Percentiles rank a stretch among this genome's conserved stretches.
Conservation (phyloP, 257 asterid genomes). For the Nicotiana otophora region DNA sequence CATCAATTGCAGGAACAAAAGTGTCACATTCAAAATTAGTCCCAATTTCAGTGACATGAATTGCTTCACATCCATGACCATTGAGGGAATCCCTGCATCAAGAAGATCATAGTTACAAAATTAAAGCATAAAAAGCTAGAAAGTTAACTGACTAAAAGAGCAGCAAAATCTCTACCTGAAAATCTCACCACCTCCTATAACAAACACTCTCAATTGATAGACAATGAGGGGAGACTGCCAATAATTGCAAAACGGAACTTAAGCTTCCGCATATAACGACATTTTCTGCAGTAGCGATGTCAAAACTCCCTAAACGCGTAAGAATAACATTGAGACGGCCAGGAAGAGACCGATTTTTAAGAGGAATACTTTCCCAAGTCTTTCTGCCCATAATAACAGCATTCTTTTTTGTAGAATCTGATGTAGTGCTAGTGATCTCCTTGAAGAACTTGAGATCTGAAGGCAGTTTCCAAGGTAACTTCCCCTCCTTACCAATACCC, state of each 20-base stretch:
- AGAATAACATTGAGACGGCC: slow-evolving; percentile 86
- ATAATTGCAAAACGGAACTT: slow-evolving; percentile 50
- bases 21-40: slow-evolving; percentile 63
- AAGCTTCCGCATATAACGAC: slow-evolving; percentile 61
- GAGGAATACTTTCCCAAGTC: slow-evolving; percentile 97
- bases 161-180: slow-evolving; percentile 36
- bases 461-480: slow-evolving; percentile 81
- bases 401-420: slow-evolving; percentile 56
- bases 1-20: slow-evolving; percentile 69
- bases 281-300: slow-evolving; percentile 42
- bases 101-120: too few relatives aligned
- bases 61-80: slow-evolving; percentile 69
- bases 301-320: slow-evolving; percentile 55
- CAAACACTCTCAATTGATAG: slow-evolving; percentile 61
- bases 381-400: slow-evolving; percentile 93
- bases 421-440: slow-evolving; percentile 60
- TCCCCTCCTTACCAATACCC: slow-evolving; percentile 97
- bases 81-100: slow-evolving; percentile 74
- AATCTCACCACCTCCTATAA: slow-evolving; percentile 93
- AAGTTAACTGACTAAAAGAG: too few relatives aligned
- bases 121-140: too few relatives aligned
- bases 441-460: slow-evolving; percentile 81
- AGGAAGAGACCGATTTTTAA: slow-evolving; percentile 63
- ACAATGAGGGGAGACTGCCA: slow-evolving; percentile 61
- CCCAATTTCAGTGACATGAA: slow-evolving; percentile 75